Base-by-base conservation (phyloP, 768 basidiomycete species). In the Leccinum pellstonianum region DNA sequence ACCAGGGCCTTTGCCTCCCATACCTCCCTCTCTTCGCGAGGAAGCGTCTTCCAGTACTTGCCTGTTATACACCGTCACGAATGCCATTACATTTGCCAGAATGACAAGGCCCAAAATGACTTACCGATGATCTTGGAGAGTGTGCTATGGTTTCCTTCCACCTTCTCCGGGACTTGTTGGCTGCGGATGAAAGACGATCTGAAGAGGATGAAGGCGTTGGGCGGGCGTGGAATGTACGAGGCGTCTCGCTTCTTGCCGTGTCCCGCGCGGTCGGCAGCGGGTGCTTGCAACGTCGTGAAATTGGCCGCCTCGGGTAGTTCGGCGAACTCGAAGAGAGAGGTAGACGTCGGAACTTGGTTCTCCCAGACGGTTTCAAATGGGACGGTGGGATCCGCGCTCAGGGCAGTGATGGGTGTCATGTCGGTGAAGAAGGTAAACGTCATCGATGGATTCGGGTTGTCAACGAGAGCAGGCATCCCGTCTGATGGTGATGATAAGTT, bases 141-240 rank as follows among this genome's bases (percentile, higher is more conserved):
- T 7, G 84, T 86, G 68, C 86, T 86, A 64, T 90, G 88, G 64
- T 90, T 91, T 1, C 88, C 89, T 67, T 91, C 90, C 55, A 90
- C 89, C 71, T 85, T 84, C 38, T 83, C 87, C 2, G 90, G 86
- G 53, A 91, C 85, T 64, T 86, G 84, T 70, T 89, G 83, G 65
- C 83, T 85, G 33, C 82, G 80, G 71, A 91, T 89, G 75, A 91
- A 91, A 31, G 83, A 85, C 23, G 87, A 88, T 65, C 90, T 84
- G 74, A 91, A 92, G 72, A 91, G 86, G 66, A 91, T 92, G 76
- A 91, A 92, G 60, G 90, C 90, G 74, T 91, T 92, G 25, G 90
- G 90, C 7, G 90, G 90, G 52, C 90, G 86, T 46, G 90, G 90
- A 73, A 91, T 92, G 73, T 91, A 86, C 2, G 83, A 83, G 56